Conservation (phyloP, 2,329 filamentous ascomycete species). For the Trichoderma lentiforme region DNA sequence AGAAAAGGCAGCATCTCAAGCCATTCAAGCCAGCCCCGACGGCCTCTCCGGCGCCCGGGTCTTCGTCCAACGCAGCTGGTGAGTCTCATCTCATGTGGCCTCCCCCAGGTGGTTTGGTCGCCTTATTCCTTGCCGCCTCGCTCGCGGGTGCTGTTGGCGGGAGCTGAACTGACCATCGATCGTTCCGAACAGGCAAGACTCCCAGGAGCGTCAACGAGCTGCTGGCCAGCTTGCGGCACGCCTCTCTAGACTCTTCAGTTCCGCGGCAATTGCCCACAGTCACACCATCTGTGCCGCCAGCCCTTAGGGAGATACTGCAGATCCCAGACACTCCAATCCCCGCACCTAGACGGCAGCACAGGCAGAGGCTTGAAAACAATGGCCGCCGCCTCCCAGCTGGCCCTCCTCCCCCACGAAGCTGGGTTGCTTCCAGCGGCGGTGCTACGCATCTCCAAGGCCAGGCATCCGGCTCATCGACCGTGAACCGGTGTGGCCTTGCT, state of each 20-base stretch:
- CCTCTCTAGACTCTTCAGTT: constrained; percentile 31
- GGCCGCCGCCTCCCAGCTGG: constrained; percentile 55
- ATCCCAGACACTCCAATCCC: constrained; percentile 56
- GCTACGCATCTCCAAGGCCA: constrained; percentile 19
- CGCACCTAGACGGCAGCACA: constrained; percentile 42
- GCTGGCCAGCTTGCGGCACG: constrained; percentile 54
- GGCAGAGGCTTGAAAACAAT: constrained; percentile 42
- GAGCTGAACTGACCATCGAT: neutral
- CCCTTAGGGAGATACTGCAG: constrained; percentile 56
- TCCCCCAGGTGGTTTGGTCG: neutral
- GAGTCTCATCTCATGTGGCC: constrained; percentile 17
- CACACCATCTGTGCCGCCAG: constrained; percentile 56
- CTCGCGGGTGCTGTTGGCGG: neutral
- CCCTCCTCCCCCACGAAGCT: constrained; percentile 58
- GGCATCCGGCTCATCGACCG: constrained; percentile 23
- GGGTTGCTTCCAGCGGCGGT: constrained; percentile 37
- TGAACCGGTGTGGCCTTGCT: constrained; percentile 21
- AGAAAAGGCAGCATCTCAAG: constrained; percentile 56
- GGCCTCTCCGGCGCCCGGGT: constrained; percentile 40
- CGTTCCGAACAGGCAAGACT: constrained; percentile 30
- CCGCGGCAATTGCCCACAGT: constrained; percentile 31
- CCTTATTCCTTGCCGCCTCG: neutral
- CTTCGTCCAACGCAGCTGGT: constrained; percentile 30
- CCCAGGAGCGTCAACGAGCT: constrained; percentile 55
- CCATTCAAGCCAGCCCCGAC: constrained; percentile 59